Base-by-base conservation (phyloP, 2,329 filamentous ascomycete genomes). In the Neonectria punicea region DNA sequence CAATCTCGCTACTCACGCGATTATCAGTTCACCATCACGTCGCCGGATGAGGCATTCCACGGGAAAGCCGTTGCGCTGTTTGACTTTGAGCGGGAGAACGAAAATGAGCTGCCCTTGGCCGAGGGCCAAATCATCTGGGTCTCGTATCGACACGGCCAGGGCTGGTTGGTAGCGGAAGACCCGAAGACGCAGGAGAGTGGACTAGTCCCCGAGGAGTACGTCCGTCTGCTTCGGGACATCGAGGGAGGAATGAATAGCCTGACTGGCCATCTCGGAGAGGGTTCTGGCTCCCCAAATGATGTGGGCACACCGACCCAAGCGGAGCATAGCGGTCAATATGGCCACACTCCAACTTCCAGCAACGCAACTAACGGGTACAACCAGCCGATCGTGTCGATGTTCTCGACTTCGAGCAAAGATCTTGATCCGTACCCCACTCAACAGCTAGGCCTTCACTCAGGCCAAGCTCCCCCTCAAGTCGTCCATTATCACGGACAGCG, bases 71-170 rank as follows among this genome's bases (percentile, higher is more conserved):
- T 99, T 30, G 96, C 96, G 7, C 84, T 99, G 22, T 99, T 97
- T 77, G 94, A 98, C 77, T 99, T 99, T 80, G 90, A 90, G 72
- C 89, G 94, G 34, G 95, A 98, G 79, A 98, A 98, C 77, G 94
- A 98, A 78, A 99, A 98, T 76, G 96, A 99, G 79, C 83, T 99
- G 62, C 93, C 94, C 4, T 83, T 99, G 51, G 90, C 93, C 1
- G 96, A 99, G 80, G 96, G 96, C 6, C 96, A 99, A 76, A 93
- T 98, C 62, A 97, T 99, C 61, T 92, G 96, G 84, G 94, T 99
- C 25, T 97, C 93, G 16, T 99, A 98, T 79, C 88, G 96, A 47
- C 94, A 98, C 76, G 95, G 95, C 16, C 94, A 98, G 80, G 96
- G 96, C 60, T 99, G 96, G 96, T 86, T 99, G 56, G 96, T 99